Percentiles rank a stretch among this genome's conserved stretches.
Conservation (phyloP, 2,329 filamentous ascomycete species). For the Xylaria digitata region DNA sequence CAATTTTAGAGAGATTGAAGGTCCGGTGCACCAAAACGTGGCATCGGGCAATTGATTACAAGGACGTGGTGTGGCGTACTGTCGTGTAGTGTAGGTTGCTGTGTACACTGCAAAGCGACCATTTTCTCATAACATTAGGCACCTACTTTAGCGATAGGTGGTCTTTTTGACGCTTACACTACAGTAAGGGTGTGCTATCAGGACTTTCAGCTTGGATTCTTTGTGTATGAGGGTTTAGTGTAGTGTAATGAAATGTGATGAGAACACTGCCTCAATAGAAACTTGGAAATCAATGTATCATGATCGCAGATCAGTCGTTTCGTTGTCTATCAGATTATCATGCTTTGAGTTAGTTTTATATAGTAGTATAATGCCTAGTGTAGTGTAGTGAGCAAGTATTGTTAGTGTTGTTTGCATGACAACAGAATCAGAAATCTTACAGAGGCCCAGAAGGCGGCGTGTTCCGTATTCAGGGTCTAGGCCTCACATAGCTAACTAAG, state of each 20-base stretch:
- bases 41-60: slow-evolving; percentile 34
- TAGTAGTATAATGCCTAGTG: neutral
- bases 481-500: neutral
- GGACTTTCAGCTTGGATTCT: slow-evolving; percentile 7
- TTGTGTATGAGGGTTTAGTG: neutral
- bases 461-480: slow-evolving; percentile 23
- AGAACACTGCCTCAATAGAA: slow-evolving; percentile 9
- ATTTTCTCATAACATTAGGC: neutral
- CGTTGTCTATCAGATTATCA: slow-evolving; percentile 15
- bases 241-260: neutral
- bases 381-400: too few relatives aligned
- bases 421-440: too few relatives aligned
- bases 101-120: neutral
- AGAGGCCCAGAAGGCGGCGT: slow-evolving; percentile 17
- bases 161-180: slow-evolving; percentile 2
- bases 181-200: too few relatives aligned
- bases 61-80: slow-evolving; percentile 26
- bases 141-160: slow-evolving; percentile 4
- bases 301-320: slow-evolving; percentile 31
- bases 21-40: slow-evolving; percentile 26
- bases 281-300: slow-evolving; percentile 14
- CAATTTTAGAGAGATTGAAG: slow-evolving; percentile 4
- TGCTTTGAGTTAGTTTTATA: slow-evolving; percentile 2
- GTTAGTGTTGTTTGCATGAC: too few relatives aligned
- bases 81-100: neutral